Conservation (phyloP, 768 basidiomycete genomes). For the Boletus barrowsii region DNA sequence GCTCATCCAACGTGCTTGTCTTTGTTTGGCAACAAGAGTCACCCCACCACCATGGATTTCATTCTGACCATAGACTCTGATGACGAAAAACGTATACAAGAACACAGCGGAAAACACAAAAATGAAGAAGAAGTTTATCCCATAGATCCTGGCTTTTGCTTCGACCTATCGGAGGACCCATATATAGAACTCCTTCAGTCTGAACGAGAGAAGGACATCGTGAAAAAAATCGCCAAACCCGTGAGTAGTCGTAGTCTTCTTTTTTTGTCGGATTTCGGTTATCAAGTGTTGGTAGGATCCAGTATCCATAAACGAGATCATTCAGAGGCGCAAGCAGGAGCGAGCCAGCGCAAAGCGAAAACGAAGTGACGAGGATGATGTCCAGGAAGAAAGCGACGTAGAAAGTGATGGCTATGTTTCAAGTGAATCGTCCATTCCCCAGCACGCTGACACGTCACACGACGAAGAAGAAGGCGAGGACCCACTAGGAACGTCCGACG, state of each 20-base stretch:
- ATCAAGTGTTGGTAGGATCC: conserved; percentile 46
- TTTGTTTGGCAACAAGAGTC: conserved; percentile 11
- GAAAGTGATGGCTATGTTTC: conserved; percentile 16
- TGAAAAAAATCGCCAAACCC: conserved; percentile 60
- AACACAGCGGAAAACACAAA: conserved; percentile 19
- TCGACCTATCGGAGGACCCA: conserved; percentile 74
- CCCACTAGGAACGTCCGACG: conserved; percentile 33
- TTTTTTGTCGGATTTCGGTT: neutral
- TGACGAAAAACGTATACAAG: conserved; percentile 45
- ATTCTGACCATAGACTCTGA: conserved; percentile 86
- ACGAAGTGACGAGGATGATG: conserved; percentile 36
- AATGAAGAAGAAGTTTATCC: conserved; percentile 51
- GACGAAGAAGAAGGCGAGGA: conserved; percentile 31
- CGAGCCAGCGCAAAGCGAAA: conserved; percentile 58
- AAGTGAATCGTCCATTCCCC: conserved; percentile 5
- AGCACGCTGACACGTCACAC: conserved; percentile 29
- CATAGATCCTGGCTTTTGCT: conserved; percentile 80
- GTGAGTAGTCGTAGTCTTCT: conserved; percentile 37
- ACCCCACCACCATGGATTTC: conserved; percentile 48
- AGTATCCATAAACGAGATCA: conserved; percentile 92
- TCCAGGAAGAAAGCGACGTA: conserved; percentile 37
- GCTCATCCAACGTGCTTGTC: conserved; percentile 11
- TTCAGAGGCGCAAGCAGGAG: conserved; percentile 61
- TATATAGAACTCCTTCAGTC: conserved; percentile 53
- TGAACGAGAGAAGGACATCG: conserved; percentile 48